phyloP scores from a whole-genome alignment of 2,329 filamentous ascomycete genomes.

The Pseudogymnoascus sp. region DNA sequence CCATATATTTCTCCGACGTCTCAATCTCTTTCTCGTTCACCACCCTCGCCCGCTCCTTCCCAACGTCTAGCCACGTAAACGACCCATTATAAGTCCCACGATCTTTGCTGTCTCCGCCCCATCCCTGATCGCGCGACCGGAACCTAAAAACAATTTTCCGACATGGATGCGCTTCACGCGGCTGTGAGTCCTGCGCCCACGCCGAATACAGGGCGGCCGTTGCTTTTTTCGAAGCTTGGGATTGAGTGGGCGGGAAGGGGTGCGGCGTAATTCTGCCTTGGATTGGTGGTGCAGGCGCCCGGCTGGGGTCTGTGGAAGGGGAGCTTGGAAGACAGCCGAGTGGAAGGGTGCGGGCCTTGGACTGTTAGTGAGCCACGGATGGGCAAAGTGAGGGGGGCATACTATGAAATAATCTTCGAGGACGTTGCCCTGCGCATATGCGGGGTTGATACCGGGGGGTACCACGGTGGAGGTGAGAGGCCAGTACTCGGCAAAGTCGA shows the following conservation, averaged over 20 bases:
- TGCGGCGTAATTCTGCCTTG: not conserved
- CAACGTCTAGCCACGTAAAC: slow-evolving; percentile 57
- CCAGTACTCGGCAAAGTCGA: slow-evolving; percentile 58
- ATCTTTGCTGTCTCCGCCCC: slow-evolving; percentile 30
- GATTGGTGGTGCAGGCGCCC: not conserved
- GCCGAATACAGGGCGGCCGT: not conserved
- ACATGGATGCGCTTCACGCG: slow-evolving; percentile 36
- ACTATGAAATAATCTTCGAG: slow-evolving; percentile 36
- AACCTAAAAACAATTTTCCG: slow-evolving; percentile 55
- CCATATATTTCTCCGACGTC: not conserved
- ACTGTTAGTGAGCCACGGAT: slow-evolving; percentile 10
- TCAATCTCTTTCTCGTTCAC: slow-evolving; percentile 3
- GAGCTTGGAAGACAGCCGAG: slow-evolving; percentile 10
- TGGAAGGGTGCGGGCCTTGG: not conserved
- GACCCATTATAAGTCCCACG: slow-evolving; percentile 38
- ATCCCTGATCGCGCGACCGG: slow-evolving; percentile 50
- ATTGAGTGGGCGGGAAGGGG: not conserved
- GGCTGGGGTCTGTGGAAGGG: slow-evolving; percentile 14
- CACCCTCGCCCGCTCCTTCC: slow-evolving; percentile 46
- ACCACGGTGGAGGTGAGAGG: slow-evolving; percentile 31
- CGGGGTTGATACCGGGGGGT: slow-evolving; percentile 4
- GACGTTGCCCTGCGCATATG: not conserved
- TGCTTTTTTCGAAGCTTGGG: not conserved
- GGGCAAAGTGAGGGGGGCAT: slow-evolving; percentile 15
- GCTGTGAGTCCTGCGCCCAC: slow-evolving; percentile 15